A percentile compares a stretch with the other conserved stretches of the same genome.
phyloP scores from a whole-genome alignment of 106 monocot species.

The Acorus calamus region DNA sequence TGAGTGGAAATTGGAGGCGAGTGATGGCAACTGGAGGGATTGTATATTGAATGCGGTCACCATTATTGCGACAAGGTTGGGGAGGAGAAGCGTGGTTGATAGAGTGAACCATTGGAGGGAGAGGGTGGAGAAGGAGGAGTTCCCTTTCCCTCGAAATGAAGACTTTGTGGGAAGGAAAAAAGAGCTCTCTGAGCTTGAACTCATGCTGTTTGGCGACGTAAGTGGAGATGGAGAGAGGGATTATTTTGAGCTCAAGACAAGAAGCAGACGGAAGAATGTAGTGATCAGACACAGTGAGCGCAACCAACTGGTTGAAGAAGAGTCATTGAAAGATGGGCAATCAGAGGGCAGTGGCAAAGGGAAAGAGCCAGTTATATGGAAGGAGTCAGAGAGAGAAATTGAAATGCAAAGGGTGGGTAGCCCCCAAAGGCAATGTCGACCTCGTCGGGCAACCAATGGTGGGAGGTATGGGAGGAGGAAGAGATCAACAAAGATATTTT shows the following conservation, averaged over 20 bases:
- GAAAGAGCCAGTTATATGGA: constrained; percentile 80
- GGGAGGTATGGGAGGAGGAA: constrained; percentile 33
- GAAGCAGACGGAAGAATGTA: constrained; percentile 24
- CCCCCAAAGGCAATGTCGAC: constrained; percentile 17
- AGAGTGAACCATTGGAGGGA: constrained; percentile 74
- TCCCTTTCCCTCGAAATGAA: constrained; percentile 68
- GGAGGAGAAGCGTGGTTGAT: constrained; percentile 70
- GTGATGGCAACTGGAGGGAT: constrained; percentile 85
- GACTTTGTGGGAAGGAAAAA: constrained; percentile 74
- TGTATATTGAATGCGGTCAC: constrained; percentile 58
- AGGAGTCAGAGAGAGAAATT: constrained; percentile 79
- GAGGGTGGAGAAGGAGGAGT: constrained; percentile 64
- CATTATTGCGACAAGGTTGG: constrained; percentile 59
- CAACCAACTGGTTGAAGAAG: constrained; percentile 5
- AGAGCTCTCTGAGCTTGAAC: constrained; percentile 80
- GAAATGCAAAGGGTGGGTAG: constrained; percentile 64
- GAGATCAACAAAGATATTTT: constrained; percentile 43
- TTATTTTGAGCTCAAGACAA: constrained; percentile 74
- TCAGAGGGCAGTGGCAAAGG: constrained; percentile 57
- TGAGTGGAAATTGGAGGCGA: constrained; percentile 69
- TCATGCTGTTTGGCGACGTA: constrained; percentile 83
- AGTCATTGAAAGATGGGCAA: constrained; percentile 15
- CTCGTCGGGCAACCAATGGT: constrained; percentile 21
- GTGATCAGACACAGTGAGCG: constrained; percentile 13
- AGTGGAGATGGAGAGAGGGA: constrained; percentile 76